Conservation (phyloP, 495 filamentous ascomycete genomes). For the Trichoderma orchidacearum region DNA sequence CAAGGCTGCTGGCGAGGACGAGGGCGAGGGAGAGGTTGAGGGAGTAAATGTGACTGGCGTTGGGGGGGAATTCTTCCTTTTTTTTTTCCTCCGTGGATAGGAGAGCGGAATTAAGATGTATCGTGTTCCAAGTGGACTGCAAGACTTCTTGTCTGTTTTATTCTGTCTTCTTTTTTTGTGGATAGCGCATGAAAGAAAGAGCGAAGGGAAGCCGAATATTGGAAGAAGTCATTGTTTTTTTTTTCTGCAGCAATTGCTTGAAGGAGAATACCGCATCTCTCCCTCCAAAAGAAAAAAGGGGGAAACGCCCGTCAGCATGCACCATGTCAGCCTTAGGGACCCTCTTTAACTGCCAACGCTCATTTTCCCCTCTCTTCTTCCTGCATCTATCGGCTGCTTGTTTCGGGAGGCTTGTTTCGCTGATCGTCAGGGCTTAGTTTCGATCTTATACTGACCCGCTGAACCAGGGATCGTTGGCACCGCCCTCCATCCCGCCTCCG, state of each 20-base stretch:
- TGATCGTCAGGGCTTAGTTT: constrained; percentile 18
- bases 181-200: background rate
- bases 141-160: no score
- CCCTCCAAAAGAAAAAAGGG: background rate
- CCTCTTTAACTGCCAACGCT: background rate
- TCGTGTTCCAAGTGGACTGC: background rate
- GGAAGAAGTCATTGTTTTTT: background rate
- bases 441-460: constrained; percentile 35
- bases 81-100: background rate
- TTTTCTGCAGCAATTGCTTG: background rate
- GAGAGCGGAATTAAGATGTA: background rate
- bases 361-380: background rate
- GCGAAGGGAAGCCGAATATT: background rate
- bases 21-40: background rate
- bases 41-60: background rate
- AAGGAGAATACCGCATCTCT: background rate
- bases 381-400: background rate
- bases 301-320: background rate
- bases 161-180: background rate
- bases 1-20: background rate
- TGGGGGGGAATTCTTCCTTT: background rate
- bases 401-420: background rate
- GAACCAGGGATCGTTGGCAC: constrained; percentile 25
- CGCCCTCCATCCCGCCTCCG: constrained; percentile 34
- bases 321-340: background rate